Conservation (phyloP, 352 stramenopile genomes). For the Phytophthora quininea region DNA sequence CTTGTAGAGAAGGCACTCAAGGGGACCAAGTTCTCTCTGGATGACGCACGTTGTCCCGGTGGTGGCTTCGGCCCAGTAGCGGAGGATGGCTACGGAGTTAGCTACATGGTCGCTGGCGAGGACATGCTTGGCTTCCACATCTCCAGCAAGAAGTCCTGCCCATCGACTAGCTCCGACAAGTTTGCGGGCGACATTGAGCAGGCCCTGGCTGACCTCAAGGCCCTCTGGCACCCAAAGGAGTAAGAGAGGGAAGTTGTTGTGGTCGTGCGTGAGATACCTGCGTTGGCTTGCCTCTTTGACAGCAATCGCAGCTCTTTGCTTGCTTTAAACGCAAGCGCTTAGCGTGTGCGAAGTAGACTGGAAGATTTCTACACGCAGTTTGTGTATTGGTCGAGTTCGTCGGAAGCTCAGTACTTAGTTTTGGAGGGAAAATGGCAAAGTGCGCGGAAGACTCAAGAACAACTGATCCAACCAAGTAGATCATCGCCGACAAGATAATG, state of each 20-base stretch:
- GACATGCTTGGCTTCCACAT: conserved; percentile 92
- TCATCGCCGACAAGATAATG: no score
- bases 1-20: conserved; percentile 69
- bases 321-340: no score
- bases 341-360: no score
- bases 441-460: no score
- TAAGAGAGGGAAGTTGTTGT: conserved; percentile 5
- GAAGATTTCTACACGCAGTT: no score
- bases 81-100: conserved; percentile 91
- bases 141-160: conserved; percentile 85
- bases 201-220: conserved; percentile 85
- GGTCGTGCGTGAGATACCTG: no score
- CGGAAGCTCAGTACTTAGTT: no score
- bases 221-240: conserved; percentile 54
- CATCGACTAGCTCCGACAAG: conserved; percentile 75
- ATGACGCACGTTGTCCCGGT: conserved; percentile 74
- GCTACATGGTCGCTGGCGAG: conserved; percentile 91
- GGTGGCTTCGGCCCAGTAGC: conserved; percentile 91
- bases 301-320: no score
- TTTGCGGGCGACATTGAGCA: conserved; percentile 80
- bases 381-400: no score
- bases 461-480: no score
- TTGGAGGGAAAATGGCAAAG: no score
- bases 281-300: no score
- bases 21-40: conserved; percentile 55